Percentiles rank a stretch among this genome's conserved stretches.
Conservation (phyloP, 257 asterid genomes). For the Schizonepeta tenuifolia region DNA sequence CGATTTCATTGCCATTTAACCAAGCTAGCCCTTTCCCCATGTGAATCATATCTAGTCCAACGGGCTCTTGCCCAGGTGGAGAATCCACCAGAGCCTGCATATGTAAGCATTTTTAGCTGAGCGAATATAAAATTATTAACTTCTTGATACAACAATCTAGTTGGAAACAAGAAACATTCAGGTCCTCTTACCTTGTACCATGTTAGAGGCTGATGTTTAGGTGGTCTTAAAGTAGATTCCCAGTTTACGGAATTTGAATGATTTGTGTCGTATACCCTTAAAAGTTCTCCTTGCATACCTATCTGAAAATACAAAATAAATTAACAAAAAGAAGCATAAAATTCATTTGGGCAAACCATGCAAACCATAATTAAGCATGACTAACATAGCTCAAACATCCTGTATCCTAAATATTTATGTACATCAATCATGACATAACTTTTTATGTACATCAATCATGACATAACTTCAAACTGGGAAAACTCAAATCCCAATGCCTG, state of each 20-base stretch:
- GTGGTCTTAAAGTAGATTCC: constrained; percentile 70
- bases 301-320: constrained; percentile 50
- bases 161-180: constrained; percentile 1
- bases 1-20: constrained; percentile 91
- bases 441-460: constrained; percentile 16
- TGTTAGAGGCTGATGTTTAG: constrained; percentile 79
- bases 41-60: constrained; percentile 85
- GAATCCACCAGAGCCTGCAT: constrained; percentile 72
- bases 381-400: not conserved
- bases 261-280: constrained; percentile 54
- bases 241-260: constrained; percentile 56
- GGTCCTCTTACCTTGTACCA: constrained; percentile 83
- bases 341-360: not conserved
- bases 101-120: constrained; percentile 11
- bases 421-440: constrained; percentile 17
- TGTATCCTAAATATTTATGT: not conserved
- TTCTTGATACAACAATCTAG: constrained; percentile 16
- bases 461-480: constrained; percentile 5
- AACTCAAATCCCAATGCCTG: not conserved
- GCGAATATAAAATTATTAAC: not conserved
- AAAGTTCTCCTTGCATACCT: constrained; percentile 76
- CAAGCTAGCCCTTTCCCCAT: constrained; percentile 97
- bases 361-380: not conserved
- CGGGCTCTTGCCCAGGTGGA: constrained; percentile 82
- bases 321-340: not conserved